Evolutionary conservation across 2,329 filamentous ascomycete species (phyloP).

Genomic region (Trichoderma sp.): DNA sequence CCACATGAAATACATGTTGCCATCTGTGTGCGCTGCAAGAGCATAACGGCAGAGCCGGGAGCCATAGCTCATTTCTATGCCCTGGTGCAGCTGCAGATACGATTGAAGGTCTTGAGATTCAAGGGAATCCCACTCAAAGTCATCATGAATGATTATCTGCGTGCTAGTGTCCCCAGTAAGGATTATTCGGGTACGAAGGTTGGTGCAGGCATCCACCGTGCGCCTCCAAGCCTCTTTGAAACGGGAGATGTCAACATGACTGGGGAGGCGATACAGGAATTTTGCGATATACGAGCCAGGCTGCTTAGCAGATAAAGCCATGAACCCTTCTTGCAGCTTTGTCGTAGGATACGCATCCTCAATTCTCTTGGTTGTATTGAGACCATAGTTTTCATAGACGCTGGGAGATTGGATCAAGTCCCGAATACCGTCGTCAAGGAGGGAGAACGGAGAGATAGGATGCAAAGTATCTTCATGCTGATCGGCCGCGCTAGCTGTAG

Average conservation of each 20-base stretch:
- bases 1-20: constrained; percentile 5
- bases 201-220: constrained; percentile 18
- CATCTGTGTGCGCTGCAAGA: background rate
- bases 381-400: background rate
- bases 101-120: background rate
- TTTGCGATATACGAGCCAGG: constrained; percentile 36
- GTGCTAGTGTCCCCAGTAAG: background rate
- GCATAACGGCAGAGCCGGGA: constrained; percentile 2
- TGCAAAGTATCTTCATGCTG: background rate
- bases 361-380: background rate
- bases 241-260: constrained; percentile 23
- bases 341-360: constrained; percentile 25
- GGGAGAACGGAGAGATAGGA: background rate
- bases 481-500: background rate
- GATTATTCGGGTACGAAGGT: constrained; percentile 26
- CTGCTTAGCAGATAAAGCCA: constrained; percentile 32
- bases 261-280: constrained; percentile 26
- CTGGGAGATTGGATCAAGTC: background rate
- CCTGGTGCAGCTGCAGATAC: background rate
- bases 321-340: constrained; percentile 26
- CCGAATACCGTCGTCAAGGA: background rate
- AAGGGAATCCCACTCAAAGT: constrained; percentile 3
- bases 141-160: constrained; percentile 21
- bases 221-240: constrained; percentile 25
- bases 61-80: background rate